Evolutionary conservation across 352 stramenopile species (phyloP).

Genomic region (Phytophthora pisi): DNA sequence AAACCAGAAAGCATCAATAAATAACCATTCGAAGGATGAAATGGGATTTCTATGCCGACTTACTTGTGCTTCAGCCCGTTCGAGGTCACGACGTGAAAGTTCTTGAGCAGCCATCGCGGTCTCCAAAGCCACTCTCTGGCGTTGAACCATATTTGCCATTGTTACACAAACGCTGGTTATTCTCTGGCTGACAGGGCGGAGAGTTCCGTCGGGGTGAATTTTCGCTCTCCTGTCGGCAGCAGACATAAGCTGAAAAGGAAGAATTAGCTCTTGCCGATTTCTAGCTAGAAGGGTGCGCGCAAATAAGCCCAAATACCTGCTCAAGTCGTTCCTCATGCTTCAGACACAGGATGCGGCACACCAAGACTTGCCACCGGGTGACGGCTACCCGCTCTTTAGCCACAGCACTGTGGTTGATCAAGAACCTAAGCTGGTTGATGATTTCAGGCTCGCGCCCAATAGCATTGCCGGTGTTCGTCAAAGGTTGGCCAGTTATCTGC

Average conservation of each 20-base stretch:
- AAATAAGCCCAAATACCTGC: conserved; percentile 14
- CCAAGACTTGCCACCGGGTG: conserved; percentile 53
- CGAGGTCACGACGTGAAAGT: conserved; percentile 34
- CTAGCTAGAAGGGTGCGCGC: no score
- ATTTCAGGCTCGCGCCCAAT: conserved; percentile 50
- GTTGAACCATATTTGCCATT: conserved; percentile 57
- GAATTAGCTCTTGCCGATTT: not conserved
- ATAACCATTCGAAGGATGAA: not conserved
- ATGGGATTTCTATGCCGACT: not conserved
- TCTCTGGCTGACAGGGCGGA: conserved; percentile 2
- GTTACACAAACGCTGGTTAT: conserved; percentile 27
- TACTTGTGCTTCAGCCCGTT: conserved; percentile 53
- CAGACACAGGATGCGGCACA: conserved; percentile 39
- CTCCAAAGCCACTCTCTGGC: conserved; percentile 39
- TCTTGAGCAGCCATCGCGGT: conserved; percentile 32
- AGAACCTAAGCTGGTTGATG: conserved; percentile 50
- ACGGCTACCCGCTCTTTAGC: conserved; percentile 33
- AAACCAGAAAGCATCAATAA: not conserved
- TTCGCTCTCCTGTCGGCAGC: conserved; percentile 14
- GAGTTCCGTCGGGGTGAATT: conserved; percentile 11
- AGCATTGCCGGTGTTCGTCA: conserved; percentile 12
- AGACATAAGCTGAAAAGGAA: conserved; percentile 14
- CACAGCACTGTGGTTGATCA: conserved; percentile 46
- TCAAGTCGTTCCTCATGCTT: conserved; percentile 44
- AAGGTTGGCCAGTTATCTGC: not conserved